Base-by-base conservation (phyloP, 164 flowering plant species). In the Paratinospora sagittata region DNA sequence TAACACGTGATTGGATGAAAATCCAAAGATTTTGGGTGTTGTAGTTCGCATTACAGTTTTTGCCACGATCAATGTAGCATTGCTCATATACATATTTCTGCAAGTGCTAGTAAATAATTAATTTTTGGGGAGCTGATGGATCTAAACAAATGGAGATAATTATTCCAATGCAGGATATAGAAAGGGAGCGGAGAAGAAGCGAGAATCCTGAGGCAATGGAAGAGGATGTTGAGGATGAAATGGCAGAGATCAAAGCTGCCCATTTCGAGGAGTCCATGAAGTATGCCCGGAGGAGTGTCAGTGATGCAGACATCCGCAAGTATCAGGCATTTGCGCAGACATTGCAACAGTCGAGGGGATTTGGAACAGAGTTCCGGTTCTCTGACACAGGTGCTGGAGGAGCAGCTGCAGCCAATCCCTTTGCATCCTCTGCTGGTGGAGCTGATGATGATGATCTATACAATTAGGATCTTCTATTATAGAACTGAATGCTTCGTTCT, bases 231-330 rank as follows among this genome's bases (percentile, higher is more conserved):
- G 91, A 89, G n/a, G 97, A 90, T 60, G 96, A 89, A 66, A 88
- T 91, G 63, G 78, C 90, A 0, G 94, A 91, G 82, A 91, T 91
- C 71, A 89, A 75, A 71, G 84, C 94, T 21, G 86, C 84, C 27
- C 97, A 91, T 65, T 91, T 91, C 67, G 97, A 91, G 76, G 97
- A 91, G 64, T 87, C 97, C 0, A 91, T 91, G 97, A 91, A 89
- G 78, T 91, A 52, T 70, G 97, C 97, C 4, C 77, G 97, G 2
- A 77, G 92, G 79, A 89, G 94, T 81, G 97, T 91, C 21, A 89
- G 94, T 30, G 92, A 91, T 81, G 94, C 97, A 2, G 94, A 91
- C 67, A 88, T 91, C 45, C 87, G 93, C 57, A 91, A 91, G 72
- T 90, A 90, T 77, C 91, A 90, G 74, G 86, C 96, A n/a, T 90